Base-by-base conservation (phyloP, 2,329 filamentous ascomycete genomes). In the Monosporascus sp. region DNA sequence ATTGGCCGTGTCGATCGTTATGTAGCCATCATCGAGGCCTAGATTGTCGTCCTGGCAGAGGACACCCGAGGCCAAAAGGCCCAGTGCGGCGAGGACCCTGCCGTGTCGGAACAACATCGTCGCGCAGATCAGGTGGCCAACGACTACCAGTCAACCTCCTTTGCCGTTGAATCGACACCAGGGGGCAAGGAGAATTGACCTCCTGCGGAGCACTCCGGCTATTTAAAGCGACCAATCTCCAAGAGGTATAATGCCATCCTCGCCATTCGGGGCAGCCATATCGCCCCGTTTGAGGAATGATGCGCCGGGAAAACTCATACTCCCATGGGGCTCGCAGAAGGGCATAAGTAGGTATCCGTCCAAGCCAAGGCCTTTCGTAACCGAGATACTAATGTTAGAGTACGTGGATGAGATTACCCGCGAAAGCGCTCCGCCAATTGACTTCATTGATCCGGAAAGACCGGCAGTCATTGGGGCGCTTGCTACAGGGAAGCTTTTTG, bases 21-120 rank as follows among this genome's bases (percentile, higher is more conserved):
- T 63, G 50, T 70, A 75, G 47, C 74, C 74, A 61, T 72, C 67
- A 5, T 48, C 58, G 0, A 76, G 58, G 3, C 74, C 73, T 3
- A 77, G 61, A 9, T 68, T 64, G 49, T 74, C 72, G 31, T 57
- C 56, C 50, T 65, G 64, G 41, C 57, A 52, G 14, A 53, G 48
- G 8, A 52, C 59, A 35, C 50, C 43, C 2, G 58, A 48, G 24
- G 57, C 22, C 25, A 63, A 49, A 22, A 54, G 51, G 22, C 55
- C 54, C n/a, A 64, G 50, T 31, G 52, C 24, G 35, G 46, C 41
- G n/a, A 57, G 22, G 5, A 57, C 7, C 11, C 35, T 27, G 7
- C 44, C 46, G 25, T 27, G n/a, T 24, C 20, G 41, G 38, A 44
- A 49, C 24, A 51, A 24, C 50, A 52, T 56, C 51, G 51, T 45